Conservation (phyloP, 176 grass and related monocot species). For the Carex parvula region DNA sequence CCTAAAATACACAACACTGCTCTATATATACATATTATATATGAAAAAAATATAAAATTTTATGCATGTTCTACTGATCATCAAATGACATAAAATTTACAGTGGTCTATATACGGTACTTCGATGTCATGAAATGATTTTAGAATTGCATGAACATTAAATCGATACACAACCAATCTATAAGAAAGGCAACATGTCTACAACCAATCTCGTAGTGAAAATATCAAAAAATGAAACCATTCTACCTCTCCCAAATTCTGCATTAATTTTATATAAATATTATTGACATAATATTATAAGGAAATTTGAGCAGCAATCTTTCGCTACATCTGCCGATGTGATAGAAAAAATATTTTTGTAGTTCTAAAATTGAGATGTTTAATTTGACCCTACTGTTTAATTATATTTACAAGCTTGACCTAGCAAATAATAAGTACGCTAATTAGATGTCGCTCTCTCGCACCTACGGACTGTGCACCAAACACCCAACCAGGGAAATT, state of each 20-base stretch:
- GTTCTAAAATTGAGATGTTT: too few species aligned
- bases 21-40: too few species aligned
- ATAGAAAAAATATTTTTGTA: too few species aligned
- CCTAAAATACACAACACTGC: too few species aligned
- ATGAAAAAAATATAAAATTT: too few species aligned
- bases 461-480: neutral
- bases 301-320: neutral
- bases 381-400: neutral
- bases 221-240: neutral
- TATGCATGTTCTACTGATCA: too few species aligned
- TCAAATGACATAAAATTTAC: too few species aligned
- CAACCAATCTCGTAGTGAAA: neutral
- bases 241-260: neutral
- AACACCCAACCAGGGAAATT: neutral
- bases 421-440: neutral
- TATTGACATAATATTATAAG: neutral
- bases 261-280: neutral
- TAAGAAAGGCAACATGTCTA: too few species aligned
- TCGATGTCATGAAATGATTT: too few species aligned
- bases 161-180: too few species aligned
- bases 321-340: too few species aligned
- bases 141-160: neutral
- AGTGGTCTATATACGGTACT: too few species aligned
- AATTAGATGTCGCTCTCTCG: neutral
- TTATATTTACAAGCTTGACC: neutral